Evolutionary conservation across 1,139 yeast species (phyloP).

Genomic region (Protomyces arabidopsidicola): DNA sequence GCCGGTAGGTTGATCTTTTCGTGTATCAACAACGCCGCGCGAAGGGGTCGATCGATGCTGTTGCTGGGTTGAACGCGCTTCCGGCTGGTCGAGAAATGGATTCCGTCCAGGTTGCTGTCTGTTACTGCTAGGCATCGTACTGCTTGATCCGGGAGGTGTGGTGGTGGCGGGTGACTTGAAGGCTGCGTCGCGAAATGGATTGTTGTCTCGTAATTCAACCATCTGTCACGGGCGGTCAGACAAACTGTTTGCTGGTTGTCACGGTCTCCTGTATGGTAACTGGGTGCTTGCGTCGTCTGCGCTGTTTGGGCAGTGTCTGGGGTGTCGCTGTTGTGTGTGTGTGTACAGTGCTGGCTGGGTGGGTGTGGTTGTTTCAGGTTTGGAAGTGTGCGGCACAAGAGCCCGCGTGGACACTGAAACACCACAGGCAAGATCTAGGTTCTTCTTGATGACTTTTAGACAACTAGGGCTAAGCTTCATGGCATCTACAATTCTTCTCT

Average conservation of each 20-base stretch:
- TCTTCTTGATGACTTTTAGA: too few species aligned
- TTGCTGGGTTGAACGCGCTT: background rate
- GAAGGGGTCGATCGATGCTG: background rate
- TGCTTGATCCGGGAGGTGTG: background rate
- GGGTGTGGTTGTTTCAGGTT: background rate
- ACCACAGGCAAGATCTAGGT: too few species aligned
- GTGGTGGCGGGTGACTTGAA: background rate
- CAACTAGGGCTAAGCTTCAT: too few species aligned
- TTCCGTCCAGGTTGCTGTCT: background rate
- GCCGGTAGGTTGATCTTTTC: background rate
- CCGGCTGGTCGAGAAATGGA: slow-evolving; percentile 13
- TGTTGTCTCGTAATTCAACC: slow-evolving; percentile 2
- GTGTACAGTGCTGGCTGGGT: background rate
- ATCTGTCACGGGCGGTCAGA: background rate
- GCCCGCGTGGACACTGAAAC: too few species aligned
- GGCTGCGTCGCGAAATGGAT: slow-evolving; percentile 21
- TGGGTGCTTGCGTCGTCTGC: background rate
- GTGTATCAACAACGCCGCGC: background rate
- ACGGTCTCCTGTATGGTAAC: too few species aligned
- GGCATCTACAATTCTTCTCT: too few species aligned
- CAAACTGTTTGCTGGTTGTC: too few species aligned
- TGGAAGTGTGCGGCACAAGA: too few species aligned
- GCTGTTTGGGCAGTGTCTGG: background rate
- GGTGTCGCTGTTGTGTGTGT: background rate
- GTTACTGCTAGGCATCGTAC: too few species aligned